Evolutionary conservation across 163 green algal species (phyloP).

Genomic region (Chloromonas sp.): DNA sequence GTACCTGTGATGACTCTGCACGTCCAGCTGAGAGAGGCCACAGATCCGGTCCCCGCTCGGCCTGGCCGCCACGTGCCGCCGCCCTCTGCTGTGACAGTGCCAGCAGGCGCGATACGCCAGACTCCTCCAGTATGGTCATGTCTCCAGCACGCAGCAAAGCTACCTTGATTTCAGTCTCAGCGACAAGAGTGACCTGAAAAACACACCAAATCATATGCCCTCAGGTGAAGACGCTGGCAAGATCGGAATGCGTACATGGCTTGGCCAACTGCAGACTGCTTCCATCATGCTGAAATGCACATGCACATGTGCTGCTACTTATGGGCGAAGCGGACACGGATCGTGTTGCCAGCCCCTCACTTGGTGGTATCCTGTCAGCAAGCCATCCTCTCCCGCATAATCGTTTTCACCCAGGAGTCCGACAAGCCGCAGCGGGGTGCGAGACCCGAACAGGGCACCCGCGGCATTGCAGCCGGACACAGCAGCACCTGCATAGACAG

Average conservation of each 20-base stretch:
- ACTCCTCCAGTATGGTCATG: not conserved
- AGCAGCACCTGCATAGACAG: no score
- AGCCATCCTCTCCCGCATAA: not conserved
- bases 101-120: not conserved
- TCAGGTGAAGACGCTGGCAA: no score
- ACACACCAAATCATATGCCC: no score
- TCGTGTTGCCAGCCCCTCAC: no score
- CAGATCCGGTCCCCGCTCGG: not conserved
- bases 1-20: no score
- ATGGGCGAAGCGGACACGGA: no score
- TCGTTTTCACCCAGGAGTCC: not conserved
- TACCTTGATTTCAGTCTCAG: not conserved
- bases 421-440: not conserved
- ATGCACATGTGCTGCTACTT: no score
- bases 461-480: no score
- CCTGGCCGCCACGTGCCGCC: not conserved
- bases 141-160: not conserved
- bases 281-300: no score
- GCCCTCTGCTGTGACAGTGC: not conserved
- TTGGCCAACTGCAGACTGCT: no score
- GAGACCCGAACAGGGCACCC: not conserved
- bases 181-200: not conserved
- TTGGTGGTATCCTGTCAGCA: not conserved
- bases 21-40: not conserved
- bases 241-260: no score